A percentile compares a stretch with the other conserved stretches of the same genome.
Conservation (phyloP, 805 yeast genomes). For the Cyberlindnera xylosilytica region DNA sequence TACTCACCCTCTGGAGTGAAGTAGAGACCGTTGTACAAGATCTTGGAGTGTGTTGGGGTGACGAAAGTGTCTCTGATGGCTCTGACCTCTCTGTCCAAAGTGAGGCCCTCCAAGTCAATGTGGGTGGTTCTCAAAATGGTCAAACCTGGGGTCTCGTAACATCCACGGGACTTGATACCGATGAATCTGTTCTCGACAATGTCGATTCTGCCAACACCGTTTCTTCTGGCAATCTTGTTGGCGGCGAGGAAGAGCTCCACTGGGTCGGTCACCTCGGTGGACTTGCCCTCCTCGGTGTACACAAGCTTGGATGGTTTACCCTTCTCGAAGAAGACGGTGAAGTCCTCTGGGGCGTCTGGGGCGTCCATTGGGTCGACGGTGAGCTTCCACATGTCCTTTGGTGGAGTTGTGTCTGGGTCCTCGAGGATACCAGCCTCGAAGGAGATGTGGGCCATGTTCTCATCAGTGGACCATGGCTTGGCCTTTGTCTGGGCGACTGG, state of each 20-base stretch:
- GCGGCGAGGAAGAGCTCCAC: constrained; percentile 91
- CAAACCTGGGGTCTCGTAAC: constrained; percentile 99
- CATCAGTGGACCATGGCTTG: constrained; percentile 99
- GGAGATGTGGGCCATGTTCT: constrained; percentile 97
- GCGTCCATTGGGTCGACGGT: constrained; percentile 96
- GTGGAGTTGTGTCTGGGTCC: constrained; percentile 98
- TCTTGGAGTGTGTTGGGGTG: constrained; percentile 84
- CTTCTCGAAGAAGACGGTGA: constrained; percentile 74
- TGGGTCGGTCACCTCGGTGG: constrained; percentile 70
- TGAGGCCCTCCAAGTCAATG: constrained; percentile 94
- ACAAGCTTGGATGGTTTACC: constrained; percentile 86
- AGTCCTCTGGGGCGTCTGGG: constrained; percentile 88
- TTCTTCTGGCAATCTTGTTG: constrained; percentile 94
- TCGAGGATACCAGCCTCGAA: constrained; percentile 99
- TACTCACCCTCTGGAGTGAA: constrained; percentile 98
- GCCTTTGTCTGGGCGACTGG: constrained; percentile 97
- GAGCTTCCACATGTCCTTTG: constrained; percentile 99
- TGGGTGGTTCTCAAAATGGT: constrained; percentile 92
- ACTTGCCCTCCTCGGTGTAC: constrained; percentile 55
- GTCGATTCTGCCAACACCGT: constrained; percentile 99
- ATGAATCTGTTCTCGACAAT: constrained; percentile 98
- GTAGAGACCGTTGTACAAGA: constrained; percentile 95
- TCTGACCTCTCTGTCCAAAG: constrained; percentile 96
- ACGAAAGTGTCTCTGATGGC: constrained; percentile 95
- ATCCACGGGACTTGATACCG: constrained; percentile 98